A percentile compares a stretch with the other conserved stretches of the same genome.
Evolutionary conservation across 2,329 filamentous ascomycete genomes (phyloP).

Genomic region (Corynespora cassiicola): DNA sequence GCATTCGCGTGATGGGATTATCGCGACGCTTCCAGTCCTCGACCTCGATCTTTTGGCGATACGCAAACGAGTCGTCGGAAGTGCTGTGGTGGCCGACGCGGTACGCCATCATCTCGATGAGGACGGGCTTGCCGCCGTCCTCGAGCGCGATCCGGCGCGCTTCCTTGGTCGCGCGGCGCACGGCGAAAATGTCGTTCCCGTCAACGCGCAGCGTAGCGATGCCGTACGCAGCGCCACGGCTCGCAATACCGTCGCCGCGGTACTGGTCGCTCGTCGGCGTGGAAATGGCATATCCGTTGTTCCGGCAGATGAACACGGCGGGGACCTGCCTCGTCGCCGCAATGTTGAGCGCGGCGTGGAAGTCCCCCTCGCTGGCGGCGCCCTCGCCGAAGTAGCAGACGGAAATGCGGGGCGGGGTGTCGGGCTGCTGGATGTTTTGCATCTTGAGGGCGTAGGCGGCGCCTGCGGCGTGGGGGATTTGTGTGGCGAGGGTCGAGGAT

Average conservation of each 20-base stretch:
- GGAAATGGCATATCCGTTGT: constrained; percentile 91
- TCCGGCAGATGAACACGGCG: constrained; percentile 87
- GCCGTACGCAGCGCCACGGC: constrained; percentile 86
- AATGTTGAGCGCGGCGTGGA: constrained; percentile 89
- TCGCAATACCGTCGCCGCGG: constrained; percentile 88
- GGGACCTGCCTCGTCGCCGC: constrained; percentile 88
- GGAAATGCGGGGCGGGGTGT: constrained; percentile 66
- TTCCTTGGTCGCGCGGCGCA: constrained; percentile 77
- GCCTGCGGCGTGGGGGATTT: constrained; percentile 86
- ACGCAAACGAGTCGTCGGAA: constrained; percentile 95
- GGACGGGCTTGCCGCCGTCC: constrained; percentile 79
- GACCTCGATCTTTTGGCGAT: constrained; percentile 90
- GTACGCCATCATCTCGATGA: constrained; percentile 97
- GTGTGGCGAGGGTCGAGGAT: constrained; percentile 83
- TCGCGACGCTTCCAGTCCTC: constrained; percentile 92
- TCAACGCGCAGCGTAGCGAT: constrained; percentile 92
- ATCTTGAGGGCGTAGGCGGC: constrained; percentile 89
- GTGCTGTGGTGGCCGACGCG: constrained; percentile 98
- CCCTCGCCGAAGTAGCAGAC: constrained; percentile 91
- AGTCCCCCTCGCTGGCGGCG: constrained; percentile 88
- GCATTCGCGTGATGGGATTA: constrained; percentile 82
- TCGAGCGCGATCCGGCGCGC: constrained; percentile 80
- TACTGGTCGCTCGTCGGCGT: constrained; percentile 92
- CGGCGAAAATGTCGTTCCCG: constrained; percentile 93
- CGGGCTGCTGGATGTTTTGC: constrained; percentile 75